Evolutionary conservation across 2,329 filamentous ascomycete species (phyloP), one percentile per base, ranked within the genome.

Genomic region (Alternaria sp.): DNA sequence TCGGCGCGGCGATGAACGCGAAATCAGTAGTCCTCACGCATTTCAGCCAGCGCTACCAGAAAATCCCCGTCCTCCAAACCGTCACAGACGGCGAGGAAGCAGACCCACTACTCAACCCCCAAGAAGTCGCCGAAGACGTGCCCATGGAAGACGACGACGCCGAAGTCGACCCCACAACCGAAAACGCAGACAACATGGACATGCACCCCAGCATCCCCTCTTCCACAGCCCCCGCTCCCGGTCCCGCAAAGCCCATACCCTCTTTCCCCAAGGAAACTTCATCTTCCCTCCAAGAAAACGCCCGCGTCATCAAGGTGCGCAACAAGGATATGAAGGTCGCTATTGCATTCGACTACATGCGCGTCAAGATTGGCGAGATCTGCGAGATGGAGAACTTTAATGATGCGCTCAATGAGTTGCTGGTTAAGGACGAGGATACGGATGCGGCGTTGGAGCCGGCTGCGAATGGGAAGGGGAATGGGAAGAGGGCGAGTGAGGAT

Each of bases 41-140:
- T 79, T 99, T 99, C 81, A 94, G 90, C 59, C 96, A 99, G 82
- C 87, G 96, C 8, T 99, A 99, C 79, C 91, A 93, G 73, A 95
- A 95, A 80, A 84, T 88, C 32, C 89, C 87, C 2, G 82, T 85
- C 3, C 79, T 88, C 5, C 83, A 87, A 53, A 72, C 75, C 1
- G 71, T 77, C 11, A 73, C 72, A 12, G 72, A 73, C 19, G 71
- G 67, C 26, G 76, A 77, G n/a, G 61, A 68, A n/a, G 73, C 72
- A 67, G 63, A 74, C 47, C 51, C 69, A 21, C 49, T 69, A 2
- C 62, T 72, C 7, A 55, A 66, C 21, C 36, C 50, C 1, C 36
- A 59, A 5, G 69, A 73, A 30, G 71, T 72, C 8, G 67, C 60
- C 4, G 73, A 75, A 65, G 80, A 73, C 32, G 72, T 68, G 10